Conservation (phyloP, 2,329 filamentous ascomycete genomes). For the Plenodomus tracheiphilus region DNA sequence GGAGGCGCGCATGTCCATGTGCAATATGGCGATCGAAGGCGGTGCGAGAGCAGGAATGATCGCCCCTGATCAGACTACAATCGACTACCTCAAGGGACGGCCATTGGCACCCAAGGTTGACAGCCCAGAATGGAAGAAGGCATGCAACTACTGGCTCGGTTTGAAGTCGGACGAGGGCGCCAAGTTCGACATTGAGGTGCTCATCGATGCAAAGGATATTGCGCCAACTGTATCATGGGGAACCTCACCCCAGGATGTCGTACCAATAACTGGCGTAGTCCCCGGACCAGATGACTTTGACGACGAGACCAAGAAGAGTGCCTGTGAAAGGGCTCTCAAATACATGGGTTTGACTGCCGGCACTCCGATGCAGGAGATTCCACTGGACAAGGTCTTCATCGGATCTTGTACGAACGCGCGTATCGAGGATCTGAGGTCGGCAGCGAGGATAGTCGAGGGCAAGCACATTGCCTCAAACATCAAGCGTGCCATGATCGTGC, state of each 20-base stretch:
- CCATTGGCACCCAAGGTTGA: constrained; percentile 85
- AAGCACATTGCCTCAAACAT: constrained; percentile 85
- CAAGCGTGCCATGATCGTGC: constrained; percentile 94
- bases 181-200: constrained; percentile 85
- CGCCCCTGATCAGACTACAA: constrained; percentile 89
- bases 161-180: constrained; percentile 85
- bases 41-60: constrained; percentile 97
- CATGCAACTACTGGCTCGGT: constrained; percentile 83
- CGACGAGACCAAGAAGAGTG: constrained; percentile 76
- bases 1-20: constrained; percentile 98
- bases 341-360: constrained; percentile 94
- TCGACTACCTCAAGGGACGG: constrained; percentile 90
- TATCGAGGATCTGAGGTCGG: constrained; percentile 91
- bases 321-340: constrained; percentile 80
- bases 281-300: constrained; percentile 87
- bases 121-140: constrained; percentile 87
- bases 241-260: constrained; percentile 91
- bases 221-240: constrained; percentile 94
- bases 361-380: constrained; percentile 88
- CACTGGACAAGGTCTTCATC: constrained; percentile 95
- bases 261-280: constrained; percentile 90
- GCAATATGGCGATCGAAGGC: constrained; percentile 98
- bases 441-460: constrained; percentile 83
- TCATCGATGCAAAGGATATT: constrained; percentile 91
- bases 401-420: constrained; percentile 97